Conservation (phyloP, 257 asterid genomes). For the Solanum pinnatisectum region DNA sequence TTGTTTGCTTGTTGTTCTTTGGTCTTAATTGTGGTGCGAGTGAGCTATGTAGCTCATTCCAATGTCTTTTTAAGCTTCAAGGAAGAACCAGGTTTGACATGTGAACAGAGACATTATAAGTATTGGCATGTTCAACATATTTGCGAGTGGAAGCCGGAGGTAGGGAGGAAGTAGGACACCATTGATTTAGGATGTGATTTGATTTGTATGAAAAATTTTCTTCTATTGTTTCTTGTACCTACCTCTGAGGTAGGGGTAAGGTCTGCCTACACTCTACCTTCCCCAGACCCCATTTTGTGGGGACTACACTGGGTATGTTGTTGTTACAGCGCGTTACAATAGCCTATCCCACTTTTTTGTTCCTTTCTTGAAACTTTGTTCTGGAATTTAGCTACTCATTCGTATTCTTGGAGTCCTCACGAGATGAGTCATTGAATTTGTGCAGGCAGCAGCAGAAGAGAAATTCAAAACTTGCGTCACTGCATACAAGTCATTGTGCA, state of each 20-base stretch:
- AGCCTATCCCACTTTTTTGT: neutral
- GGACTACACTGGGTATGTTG: neutral
- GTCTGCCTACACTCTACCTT: too few relatives aligned
- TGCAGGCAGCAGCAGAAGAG: conserved; percentile 75
- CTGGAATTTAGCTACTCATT: neutral
- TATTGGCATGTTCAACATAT: neutral
- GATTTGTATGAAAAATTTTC: neutral
- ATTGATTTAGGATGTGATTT: neutral
- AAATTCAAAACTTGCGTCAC: conserved; percentile 61
- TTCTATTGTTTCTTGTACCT: neutral
- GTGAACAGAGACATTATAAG: neutral
- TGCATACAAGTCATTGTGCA: conserved; percentile 74
- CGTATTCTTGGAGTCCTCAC: neutral
- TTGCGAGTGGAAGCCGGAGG: neutral
- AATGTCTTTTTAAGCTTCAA: neutral
- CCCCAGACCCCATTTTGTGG: neutral
- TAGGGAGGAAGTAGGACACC: neutral
- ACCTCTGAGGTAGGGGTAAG: too few relatives aligned
- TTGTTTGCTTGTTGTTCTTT: neutral
- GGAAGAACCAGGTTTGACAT: neutral
- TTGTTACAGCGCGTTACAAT: neutral
- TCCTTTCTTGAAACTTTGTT: neutral
- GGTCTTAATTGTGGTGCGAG: neutral
- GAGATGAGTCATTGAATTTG: neutral
- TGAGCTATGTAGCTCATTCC: neutral